Conservation (phyloP, 2,329 filamentous ascomycete species). For the Diaporthe sp. region DNA sequence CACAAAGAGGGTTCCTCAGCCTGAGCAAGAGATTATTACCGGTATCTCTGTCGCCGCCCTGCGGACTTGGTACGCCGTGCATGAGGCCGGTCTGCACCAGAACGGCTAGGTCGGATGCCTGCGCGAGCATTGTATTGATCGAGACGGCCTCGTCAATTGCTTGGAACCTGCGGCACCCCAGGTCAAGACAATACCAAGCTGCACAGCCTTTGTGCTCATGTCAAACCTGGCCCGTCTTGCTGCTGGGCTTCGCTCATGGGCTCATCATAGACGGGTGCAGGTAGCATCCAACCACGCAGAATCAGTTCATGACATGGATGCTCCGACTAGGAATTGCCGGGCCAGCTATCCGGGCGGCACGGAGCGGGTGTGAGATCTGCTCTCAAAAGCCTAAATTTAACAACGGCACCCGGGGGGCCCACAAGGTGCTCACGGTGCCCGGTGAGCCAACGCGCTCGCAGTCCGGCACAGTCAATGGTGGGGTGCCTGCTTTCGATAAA, state of each 20-base stretch:
- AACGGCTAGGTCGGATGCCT: background rate
- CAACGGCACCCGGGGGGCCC: constrained; percentile 2
- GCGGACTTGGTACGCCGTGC: background rate
- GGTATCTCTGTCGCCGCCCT: background rate
- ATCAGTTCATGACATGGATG: constrained; percentile 21
- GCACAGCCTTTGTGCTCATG: background rate
- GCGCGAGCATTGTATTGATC: background rate
- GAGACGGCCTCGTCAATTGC: background rate
- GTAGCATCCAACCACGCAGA: background rate
- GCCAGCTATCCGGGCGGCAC: constrained; percentile 27
- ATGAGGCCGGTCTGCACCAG: constrained; percentile 9
- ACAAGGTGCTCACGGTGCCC: background rate
- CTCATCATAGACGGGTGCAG: constrained; percentile 20
- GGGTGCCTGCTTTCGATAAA: background rate
- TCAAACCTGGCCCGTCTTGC: background rate
- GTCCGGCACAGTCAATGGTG: background rate
- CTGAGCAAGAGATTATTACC: background rate
- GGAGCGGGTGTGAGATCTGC: constrained; percentile 21
- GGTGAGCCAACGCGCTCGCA: background rate
- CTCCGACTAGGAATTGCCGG: constrained; percentile 17
- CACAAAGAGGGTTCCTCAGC: background rate
- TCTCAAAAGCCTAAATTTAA: constrained; percentile 25
- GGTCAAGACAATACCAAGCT: background rate
- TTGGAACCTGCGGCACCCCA: background rate
- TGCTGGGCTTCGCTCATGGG: constrained; percentile 3